phyloP scores from a whole-genome alignment of 768 basidiomycete genomes.

The Mrakia hoshinonis region DNA sequence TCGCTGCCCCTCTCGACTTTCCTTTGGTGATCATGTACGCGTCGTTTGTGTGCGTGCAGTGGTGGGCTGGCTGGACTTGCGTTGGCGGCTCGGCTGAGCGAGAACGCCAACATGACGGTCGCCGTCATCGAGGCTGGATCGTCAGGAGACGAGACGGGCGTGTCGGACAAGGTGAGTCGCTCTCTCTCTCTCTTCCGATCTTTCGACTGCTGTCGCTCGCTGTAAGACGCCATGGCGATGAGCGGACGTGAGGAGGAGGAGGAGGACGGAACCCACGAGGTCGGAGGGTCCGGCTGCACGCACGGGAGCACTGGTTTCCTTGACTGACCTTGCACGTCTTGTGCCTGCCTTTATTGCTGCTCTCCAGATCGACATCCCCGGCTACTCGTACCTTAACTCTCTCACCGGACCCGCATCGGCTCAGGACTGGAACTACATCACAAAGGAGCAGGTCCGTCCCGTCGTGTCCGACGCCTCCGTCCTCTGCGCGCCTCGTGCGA shows the following conservation, averaged over 20 bases:
- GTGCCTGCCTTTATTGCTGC: background rate
- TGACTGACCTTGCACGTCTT: too few species aligned
- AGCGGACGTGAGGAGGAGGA: background rate
- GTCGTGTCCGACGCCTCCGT: background rate
- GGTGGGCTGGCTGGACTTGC: conserved; percentile 29
- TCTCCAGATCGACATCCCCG: conserved; percentile 26
- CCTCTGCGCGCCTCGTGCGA: background rate
- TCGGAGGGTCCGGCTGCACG: too few species aligned
- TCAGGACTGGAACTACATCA: conserved; percentile 33
- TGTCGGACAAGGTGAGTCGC: background rate
- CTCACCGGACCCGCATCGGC: conserved; percentile 13
- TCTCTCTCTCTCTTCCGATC: background rate
- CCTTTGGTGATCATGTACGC: background rate
- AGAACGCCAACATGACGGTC: conserved; percentile 28
- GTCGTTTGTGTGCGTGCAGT: background rate
- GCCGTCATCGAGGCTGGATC: conserved; percentile 29
- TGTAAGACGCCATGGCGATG: background rate
- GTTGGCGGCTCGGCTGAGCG: conserved; percentile 22
- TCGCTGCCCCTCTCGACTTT: background rate
- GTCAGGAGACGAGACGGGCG: conserved; percentile 20
- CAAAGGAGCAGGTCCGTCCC: conserved; percentile 30
- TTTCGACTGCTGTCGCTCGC: background rate
- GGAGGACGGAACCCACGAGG: too few species aligned
- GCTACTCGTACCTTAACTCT: conserved; percentile 28
- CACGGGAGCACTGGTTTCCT: too few species aligned